Evolutionary conservation across 2,329 filamentous ascomycete genomes (phyloP).

Genomic region (Rugonectria rugulosa): DNA sequence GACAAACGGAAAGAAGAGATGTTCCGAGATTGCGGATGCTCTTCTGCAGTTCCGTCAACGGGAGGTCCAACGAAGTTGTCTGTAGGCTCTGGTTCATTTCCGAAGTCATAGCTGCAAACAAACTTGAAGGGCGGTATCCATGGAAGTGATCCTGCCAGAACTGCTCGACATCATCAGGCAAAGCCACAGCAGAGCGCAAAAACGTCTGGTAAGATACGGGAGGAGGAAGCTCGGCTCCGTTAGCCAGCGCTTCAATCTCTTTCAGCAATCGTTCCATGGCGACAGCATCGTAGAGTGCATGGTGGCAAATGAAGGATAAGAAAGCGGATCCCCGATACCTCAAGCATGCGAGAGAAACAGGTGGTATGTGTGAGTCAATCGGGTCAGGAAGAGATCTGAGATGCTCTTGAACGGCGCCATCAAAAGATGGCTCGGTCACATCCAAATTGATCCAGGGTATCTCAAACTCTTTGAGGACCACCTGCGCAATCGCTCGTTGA

Average conservation of each 20-base stretch:
- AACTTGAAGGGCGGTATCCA: conserved; percentile 50
- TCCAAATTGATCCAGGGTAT: conserved; percentile 51
- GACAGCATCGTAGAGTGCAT: conserved; percentile 86
- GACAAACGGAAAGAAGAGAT: conserved; percentile 72
- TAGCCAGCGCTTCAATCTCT: conserved; percentile 71
- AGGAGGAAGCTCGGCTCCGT: conserved; percentile 53
- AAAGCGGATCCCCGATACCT: conserved; percentile 41
- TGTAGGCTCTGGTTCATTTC: conserved; percentile 41
- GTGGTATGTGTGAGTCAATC: conserved; percentile 55
- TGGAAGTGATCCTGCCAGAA: conserved; percentile 73
- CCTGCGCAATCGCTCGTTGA: conserved; percentile 73
- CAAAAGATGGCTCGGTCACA: conserved; percentile 42
- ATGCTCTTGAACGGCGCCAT: conserved; percentile 50
- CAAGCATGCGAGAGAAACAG: conserved; percentile 55
- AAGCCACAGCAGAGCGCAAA: conserved; percentile 62
- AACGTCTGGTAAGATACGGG: conserved; percentile 69
- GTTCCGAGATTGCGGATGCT: conserved; percentile 61
- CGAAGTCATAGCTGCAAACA: conserved; percentile 34
- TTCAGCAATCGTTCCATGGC: conserved; percentile 74
- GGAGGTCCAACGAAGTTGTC: conserved; percentile 40
- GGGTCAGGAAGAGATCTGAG: conserved; percentile 46
- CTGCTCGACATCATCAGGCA: conserved; percentile 56
- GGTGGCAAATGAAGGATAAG: conserved; percentile 69
- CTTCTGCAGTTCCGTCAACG: conserved; percentile 56
- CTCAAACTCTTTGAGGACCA: conserved; percentile 63